Conservation (phyloP, 768 basidiomycete genomes). For the Boletus fagicola region DNA sequence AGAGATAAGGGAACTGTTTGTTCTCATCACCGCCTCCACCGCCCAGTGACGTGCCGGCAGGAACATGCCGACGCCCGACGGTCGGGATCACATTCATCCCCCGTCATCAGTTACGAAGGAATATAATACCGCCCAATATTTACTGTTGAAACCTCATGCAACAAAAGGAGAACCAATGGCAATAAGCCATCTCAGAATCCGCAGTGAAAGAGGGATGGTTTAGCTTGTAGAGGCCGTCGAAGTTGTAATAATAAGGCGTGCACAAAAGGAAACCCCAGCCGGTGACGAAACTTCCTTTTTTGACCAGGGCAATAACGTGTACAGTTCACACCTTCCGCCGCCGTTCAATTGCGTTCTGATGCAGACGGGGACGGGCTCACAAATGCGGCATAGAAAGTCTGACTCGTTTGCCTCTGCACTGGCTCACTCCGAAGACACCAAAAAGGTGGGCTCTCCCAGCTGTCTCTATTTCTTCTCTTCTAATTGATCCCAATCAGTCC, state of each 20-base stretch:
- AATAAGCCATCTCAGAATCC: slow-evolving; percentile 6
- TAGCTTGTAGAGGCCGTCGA: background rate
- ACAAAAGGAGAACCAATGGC: slow-evolving; percentile 7
- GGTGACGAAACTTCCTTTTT: slow-evolving; percentile 15
- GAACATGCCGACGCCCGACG: background rate
- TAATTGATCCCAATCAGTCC: slow-evolving; percentile 5
- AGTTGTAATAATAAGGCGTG: background rate
- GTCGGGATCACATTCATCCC: background rate
- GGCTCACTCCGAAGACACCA: background rate
- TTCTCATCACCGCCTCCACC: background rate
- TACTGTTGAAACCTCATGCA: background rate
- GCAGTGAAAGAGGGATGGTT: slow-evolving; percentile 5
- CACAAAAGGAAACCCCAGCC: slow-evolving; percentile 3
- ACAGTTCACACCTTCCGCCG: background rate
- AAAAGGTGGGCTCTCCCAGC: slow-evolving; percentile 5
- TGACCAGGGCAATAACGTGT: background rate
- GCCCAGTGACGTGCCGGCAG: slow-evolving; percentile 2
- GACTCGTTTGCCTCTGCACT: background rate
- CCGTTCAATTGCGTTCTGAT: background rate
- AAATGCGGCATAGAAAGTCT: slow-evolving; percentile 26
- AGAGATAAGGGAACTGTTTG: background rate
- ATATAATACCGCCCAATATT: no score
- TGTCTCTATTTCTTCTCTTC: background rate
- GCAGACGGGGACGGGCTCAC: background rate
- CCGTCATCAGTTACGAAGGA: background rate